Evolutionary conservation across 2,329 filamentous ascomycete species (phyloP), one percentile per base, ranked within the genome.

Genomic region (Cladorrhinum sp.): DNA sequence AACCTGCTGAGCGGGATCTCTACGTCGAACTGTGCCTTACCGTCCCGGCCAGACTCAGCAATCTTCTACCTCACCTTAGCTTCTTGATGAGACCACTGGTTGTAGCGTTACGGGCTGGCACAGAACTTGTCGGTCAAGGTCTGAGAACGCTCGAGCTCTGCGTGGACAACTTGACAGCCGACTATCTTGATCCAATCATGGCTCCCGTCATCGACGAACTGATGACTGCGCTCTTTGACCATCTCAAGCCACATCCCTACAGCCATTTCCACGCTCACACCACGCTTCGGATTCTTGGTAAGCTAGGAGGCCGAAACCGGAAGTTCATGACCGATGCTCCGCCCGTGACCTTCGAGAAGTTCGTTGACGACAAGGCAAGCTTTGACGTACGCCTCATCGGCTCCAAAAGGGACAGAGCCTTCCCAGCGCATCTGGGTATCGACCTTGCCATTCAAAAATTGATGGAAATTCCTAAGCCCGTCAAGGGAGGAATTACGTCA

Each of bases 151-250:
- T 99, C 4, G 95, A 99, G 71, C 84, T 99, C 1, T 99, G 95
- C 70, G 95, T 99, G 18, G 95, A 99, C 65, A 99, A 99, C 68
- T 82, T 99, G 0, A 99, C 96, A 0, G 94, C 95, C 0, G 95
- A 99, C 70, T 99, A 99, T 71, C 80, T 99, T 14, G 95, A 99
- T 69, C 96, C 95, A 0, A 98, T 99, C 69, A 99, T 99, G 94
- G 92, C 94, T 1, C 96, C 95, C 0, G 96, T 98, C 24, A 98
- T 99, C 74, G 94, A 99, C 69, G 95, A 99, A 72, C 81, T 99
- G 50, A 99, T 99, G 95, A 95, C 92, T 52, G 94, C 94, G 1
- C 81, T 99, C 1, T 99, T 96, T 82, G 93, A 97, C 65, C 96
- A 99, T 73, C 82, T 99, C 48, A 90, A 90, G 69, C 96, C 95